These are phyloP conservation scores for Epichloe gansuensis DNA, from an alignment of 2,329 filamentous ascomycete genomes.

Conservation along the genomic window DNA sequence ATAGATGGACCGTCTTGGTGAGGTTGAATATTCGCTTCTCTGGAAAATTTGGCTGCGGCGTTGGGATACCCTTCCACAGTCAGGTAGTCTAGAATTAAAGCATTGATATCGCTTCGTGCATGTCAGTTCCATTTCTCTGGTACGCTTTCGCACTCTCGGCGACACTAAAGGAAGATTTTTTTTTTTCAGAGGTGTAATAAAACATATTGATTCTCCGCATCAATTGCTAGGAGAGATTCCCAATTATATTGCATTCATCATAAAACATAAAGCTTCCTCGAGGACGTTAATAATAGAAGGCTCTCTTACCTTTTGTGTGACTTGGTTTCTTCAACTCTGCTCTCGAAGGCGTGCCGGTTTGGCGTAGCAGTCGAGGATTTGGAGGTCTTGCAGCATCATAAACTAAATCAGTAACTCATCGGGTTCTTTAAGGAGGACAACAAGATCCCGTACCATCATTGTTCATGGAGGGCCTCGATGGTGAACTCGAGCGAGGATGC, in stretches of 20 bases:
- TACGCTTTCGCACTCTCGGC: not conserved
- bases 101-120: conserved; percentile 72
- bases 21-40: conserved; percentile 76
- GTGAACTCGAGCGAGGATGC: not conserved
- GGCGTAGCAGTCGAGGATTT: conserved; percentile 36
- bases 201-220: conserved; percentile 74
- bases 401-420: not conserved
- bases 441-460: conserved; percentile 1
- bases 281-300: not conserved
- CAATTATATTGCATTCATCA: conserved; percentile 92
- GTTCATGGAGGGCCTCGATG: not conserved
- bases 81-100: conserved; percentile 89
- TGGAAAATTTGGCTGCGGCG: conserved; percentile 84
- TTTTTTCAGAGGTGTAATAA: conserved; percentile 8
- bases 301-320: conserved; percentile 74
- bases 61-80: conserved; percentile 90
- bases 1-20: conserved; percentile 63
- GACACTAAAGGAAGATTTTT: not conserved
- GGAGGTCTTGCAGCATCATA: not conserved
- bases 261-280: conserved; percentile 14
- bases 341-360: conserved; percentile 61
- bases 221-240: conserved; percentile 98
- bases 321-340: conserved; percentile 71
- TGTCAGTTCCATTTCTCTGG: conserved; percentile 14
- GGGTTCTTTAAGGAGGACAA: too few species aligned